Evolutionary conservation across 306 rosid genomes (phyloP).

Genomic region (Clitoria ternatea): DNA sequence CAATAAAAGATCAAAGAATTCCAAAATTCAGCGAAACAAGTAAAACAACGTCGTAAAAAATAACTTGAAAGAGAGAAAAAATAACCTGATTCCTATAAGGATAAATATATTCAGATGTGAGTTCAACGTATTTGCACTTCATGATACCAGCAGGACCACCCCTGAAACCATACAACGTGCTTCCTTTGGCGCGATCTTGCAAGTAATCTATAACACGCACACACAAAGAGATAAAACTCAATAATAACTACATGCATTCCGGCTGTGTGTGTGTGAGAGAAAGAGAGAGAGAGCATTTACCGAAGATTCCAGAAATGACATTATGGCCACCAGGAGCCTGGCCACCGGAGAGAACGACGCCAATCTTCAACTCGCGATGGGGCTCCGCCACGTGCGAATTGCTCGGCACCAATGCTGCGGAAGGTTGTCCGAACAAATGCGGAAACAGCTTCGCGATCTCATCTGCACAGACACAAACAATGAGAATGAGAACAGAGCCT

Average conservation of each 20-base stretch:
- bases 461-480: conserved; percentile 27
- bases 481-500: not conserved
- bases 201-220: conserved; percentile 63
- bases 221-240: not conserved
- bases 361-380: conserved; percentile 67
- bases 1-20: not conserved
- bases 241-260: too few species aligned
- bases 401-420: conserved; percentile 51
- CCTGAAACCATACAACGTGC: conserved; percentile 83
- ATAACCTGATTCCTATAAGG: conserved; percentile 93
- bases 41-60: not conserved
- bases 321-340: conserved; percentile 99
- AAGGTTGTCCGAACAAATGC: conserved; percentile 84
- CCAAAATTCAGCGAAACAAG: not conserved
- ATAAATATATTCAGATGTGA: conserved; percentile 67
- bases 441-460: conserved; percentile 97
- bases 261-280: too few species aligned
- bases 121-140: conserved; percentile 83
- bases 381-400: conserved; percentile 26
- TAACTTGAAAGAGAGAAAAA: not conserved
- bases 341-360: conserved; percentile 96
- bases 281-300: too few species aligned
- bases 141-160: conserved; percentile 99
- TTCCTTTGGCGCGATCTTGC: conserved; percentile 73
- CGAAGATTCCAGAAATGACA: conserved; percentile 88